Evolutionary conservation across 2,329 filamentous ascomycete species (phyloP).

Genomic region (Trichoderma lentiforme): DNA sequence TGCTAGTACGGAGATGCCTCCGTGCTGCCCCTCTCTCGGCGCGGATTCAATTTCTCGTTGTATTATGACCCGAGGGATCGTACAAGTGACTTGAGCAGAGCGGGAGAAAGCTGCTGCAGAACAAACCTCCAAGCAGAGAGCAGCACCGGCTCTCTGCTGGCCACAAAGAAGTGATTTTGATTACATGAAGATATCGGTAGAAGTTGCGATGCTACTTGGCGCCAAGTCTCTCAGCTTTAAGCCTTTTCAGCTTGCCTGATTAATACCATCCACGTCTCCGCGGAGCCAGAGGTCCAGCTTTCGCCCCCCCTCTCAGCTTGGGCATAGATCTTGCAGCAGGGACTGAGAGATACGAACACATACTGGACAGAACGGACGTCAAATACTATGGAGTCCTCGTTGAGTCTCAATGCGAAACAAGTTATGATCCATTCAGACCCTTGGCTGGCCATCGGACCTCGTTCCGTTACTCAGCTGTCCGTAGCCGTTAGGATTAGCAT

Average conservation of each 20-base stretch:
- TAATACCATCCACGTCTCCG: not conserved
- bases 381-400: not conserved
- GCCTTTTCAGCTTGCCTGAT: not conserved
- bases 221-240: not conserved
- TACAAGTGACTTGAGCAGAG: not conserved
- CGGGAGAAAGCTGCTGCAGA: not conserved
- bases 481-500: not conserved
- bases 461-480: not conserved
- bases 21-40: not conserved
- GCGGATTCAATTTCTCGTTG: not conserved
- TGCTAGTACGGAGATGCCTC: not conserved
- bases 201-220: not conserved
- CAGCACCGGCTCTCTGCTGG: not conserved
- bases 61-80: not conserved
- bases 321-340: not conserved
- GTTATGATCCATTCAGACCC: not conserved
- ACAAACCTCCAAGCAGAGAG: not conserved
- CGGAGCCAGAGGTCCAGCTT: not conserved
- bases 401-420: not conserved
- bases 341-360: not conserved
- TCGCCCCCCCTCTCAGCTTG: not conserved
- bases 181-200: not conserved
- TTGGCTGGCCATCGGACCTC: not conserved
- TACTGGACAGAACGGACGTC: not conserved
- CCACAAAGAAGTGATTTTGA: not conserved